Evolutionary conservation across 2,329 filamentous ascomycete species (phyloP).

Genomic region (Arthrobotrys pseudoclavata): DNA sequence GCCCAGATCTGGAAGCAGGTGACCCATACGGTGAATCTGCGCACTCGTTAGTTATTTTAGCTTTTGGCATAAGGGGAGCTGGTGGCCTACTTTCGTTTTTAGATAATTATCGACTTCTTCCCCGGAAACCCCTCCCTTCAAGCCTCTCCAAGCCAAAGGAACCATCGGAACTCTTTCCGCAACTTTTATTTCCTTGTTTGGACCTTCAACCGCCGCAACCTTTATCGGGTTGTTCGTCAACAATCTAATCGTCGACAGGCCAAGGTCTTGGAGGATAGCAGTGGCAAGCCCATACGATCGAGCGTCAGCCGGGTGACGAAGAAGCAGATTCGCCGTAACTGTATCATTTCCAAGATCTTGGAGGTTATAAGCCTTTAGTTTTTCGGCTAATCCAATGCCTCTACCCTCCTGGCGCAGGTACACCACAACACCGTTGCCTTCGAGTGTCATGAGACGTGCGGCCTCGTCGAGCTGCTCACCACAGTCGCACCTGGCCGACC

Average conservation of each 20-base stretch:
- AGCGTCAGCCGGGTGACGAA: constrained; percentile 93
- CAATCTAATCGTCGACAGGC: constrained; percentile 81
- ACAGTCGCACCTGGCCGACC: constrained; percentile 97
- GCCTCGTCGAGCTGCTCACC: constrained; percentile 98
- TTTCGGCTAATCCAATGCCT: constrained; percentile 93
- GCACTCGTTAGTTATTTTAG: not conserved
- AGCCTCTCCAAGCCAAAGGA: constrained; percentile 89
- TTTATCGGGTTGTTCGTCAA: constrained; percentile 99
- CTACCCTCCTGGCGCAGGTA: constrained; percentile 96
- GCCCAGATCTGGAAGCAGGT: constrained; percentile 72
- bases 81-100: constrained; percentile 82
- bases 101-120: constrained; percentile 94
- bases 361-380: constrained; percentile 97
- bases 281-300: constrained; percentile 96
- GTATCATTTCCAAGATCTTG: constrained; percentile 98
- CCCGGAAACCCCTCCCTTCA: constrained; percentile 83
- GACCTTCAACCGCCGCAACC: constrained; percentile 92
- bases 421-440: constrained; percentile 85
- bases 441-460: constrained; percentile 86
- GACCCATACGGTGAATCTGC: constrained; percentile 89
- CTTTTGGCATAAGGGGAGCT: not conserved
- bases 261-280: constrained; percentile 90
- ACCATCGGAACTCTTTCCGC: constrained; percentile 95
- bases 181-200: constrained; percentile 86
- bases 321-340: constrained; percentile 90